phyloP scores from a whole-genome alignment of 257 asterid genomes.

The Rehmannia glutinosa region DNA sequence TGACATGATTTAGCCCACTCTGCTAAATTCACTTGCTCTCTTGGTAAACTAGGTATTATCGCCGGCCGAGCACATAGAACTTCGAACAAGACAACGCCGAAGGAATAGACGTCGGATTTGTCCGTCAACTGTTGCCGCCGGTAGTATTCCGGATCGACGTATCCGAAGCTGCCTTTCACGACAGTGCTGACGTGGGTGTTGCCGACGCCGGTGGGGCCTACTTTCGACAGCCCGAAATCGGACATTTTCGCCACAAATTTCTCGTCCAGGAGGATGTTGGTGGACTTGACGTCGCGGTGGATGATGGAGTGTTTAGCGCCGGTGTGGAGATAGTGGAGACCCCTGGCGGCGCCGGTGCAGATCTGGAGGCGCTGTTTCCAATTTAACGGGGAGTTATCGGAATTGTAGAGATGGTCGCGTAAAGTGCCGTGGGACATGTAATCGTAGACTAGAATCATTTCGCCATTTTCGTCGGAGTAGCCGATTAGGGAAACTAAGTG shows the following conservation, averaged over 20 bases:
- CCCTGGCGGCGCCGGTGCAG: constrained; percentile 64
- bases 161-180: constrained; percentile 75
- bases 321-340: constrained; percentile 56
- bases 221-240: constrained; percentile 68
- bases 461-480: constrained; percentile 48
- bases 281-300: constrained; percentile 71
- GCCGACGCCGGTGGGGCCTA: constrained; percentile 42
- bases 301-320: constrained; percentile 43
- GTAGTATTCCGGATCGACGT: constrained; percentile 66
- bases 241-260: constrained; percentile 65
- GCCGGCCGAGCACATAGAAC: constrained; percentile 49
- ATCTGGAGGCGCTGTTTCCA: constrained; percentile 59
- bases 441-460: constrained; percentile 73
- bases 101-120: constrained; percentile 68
- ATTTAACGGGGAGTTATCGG: constrained; percentile 31
- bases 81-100: constrained; percentile 64
- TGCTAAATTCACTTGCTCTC: constrained; percentile 44
- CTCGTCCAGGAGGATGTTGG: constrained; percentile 59
- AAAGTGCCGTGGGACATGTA: constrained; percentile 59
- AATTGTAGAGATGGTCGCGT: constrained; percentile 43
- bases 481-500: constrained; percentile 69
- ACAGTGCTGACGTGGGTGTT: constrained; percentile 56
- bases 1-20: constrained; percentile 45
- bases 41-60: constrained; percentile 19
- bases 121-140: constrained; percentile 50